Evolutionary conservation across 148 eudicot genomes (phyloP).

Genomic region (Nepenthes gracilis): DNA sequence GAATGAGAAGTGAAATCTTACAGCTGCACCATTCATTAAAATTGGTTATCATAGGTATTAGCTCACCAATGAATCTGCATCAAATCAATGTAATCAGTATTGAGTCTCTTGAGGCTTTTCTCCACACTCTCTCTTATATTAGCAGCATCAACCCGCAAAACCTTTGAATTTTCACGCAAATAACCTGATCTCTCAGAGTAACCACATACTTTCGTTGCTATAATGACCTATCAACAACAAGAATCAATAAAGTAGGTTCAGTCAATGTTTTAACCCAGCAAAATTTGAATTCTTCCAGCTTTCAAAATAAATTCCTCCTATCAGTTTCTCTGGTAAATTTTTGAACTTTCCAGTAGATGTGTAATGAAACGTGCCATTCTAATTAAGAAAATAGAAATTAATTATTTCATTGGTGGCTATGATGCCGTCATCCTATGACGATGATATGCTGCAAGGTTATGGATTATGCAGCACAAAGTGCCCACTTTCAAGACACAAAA

Average conservation of each 20-base stretch:
- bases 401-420: too few species aligned
- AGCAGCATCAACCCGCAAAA: constrained; percentile 88
- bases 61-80: constrained; percentile 88
- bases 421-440: too few species aligned
- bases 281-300: too few species aligned
- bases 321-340: too few species aligned
- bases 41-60: constrained; percentile 1
- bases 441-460: too few species aligned
- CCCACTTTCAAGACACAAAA: too few species aligned
- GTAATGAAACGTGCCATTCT: too few species aligned
- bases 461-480: too few species aligned
- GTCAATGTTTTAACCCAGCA: too few species aligned
- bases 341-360: too few species aligned
- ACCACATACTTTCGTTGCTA: constrained; percentile 93
- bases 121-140: constrained; percentile 94
- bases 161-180: constrained; percentile 60
- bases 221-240: constrained; percentile 39
- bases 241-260: constrained; percentile 8
- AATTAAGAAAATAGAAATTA: too few species aligned
- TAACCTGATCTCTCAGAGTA: constrained; percentile 65
- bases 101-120: constrained; percentile 89
- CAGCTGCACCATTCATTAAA: background rate
- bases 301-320: too few species aligned
- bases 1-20: background rate
- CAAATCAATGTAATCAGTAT: constrained; percentile 79